Base-by-base conservation (phyloP, 345 rosid genomes). In the Adansonia digitata region DNA sequence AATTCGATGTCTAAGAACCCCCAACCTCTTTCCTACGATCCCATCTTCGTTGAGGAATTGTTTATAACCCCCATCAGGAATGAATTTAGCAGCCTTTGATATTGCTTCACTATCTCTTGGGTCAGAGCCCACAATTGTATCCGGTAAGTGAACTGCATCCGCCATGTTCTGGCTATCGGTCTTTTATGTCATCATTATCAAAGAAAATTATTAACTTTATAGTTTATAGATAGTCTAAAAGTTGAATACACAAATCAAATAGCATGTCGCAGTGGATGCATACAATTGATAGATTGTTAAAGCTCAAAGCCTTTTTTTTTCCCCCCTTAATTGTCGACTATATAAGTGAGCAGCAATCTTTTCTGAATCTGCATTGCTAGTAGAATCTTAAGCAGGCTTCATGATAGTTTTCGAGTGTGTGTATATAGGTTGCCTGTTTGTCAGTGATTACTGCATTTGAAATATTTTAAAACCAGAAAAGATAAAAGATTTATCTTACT, bases 91-190 rank as follows among this genome's bases (percentile, higher is more conserved):
- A 0, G 92, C 93, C 6, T 74, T 49, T 43, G 55, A 77, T 0
- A 92, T 92, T 48, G 86, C 94, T 39, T 77, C 72, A 40, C 87
- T 89, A 15, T 80, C 71, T 61, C 62, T 67, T 17, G 73, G 72
- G 80, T 88, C 92, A 52, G 75, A 78, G 12, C 92, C 90, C n/a
- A 77, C 85, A 22, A 90, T 82, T 80, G 82, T 89, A 77, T 90
- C 91, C 26, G 87, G 88, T 20, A 87, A 78, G 64, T 81, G 63
- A 45, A 90, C 88, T 8, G 90, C 86, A 77, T 88, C 91, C 0
- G 87, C 65, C 40, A 90, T 10, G 91, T 88, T 79, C 89, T 82
- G 34, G 86, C 74, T 1, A 87, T 85, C 0, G 92, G 86, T 80
- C 92, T 88, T 69, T 14, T 20, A 12, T 7, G 3, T 56, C 64